Base-by-base conservation (phyloP, 257 asterid genomes). In the Handroanthus guayacan region DNA sequence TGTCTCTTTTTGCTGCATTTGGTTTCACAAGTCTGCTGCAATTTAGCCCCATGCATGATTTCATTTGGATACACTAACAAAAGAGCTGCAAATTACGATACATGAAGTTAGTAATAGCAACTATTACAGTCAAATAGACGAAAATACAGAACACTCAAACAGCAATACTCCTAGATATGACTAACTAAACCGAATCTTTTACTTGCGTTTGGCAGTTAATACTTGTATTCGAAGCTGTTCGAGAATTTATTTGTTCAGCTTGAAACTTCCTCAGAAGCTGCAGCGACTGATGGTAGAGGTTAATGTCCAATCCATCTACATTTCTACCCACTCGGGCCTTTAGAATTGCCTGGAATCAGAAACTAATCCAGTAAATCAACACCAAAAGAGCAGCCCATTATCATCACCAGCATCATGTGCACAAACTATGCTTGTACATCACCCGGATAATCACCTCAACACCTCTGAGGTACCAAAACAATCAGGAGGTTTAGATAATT, bases 301-400 rank as follows among this genome's bases (percentile, higher is more conserved):
- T 86, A 58, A 87, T 86, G 85, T 95, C 99, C 88, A 93, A 82
- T 68, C 99, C 99, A 84, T 91, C 98, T 9, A 93, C 93, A 79
- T 85, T 93, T 86, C 98, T 84, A 55, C 99, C 99, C 8, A 95
- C 95, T 57, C 99, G 90, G 56, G 97, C 99, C 82, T 81, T 87
- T 80, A 93, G 65, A 78, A 86, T 88, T 36, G 86, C 97, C 99
- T 93, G 93, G 51, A 69, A 80, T 61, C 34, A 71, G 56, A 62
- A 75, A 62, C 44, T 47, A 2, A 67, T 38, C 31, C 36, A 37
- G 6, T 36, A 37, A 79, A 52, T 25, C 72, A 57, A 44, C 10
- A 45, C 18, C 8, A 18, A 14, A 41, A 2, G 51, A 48, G 38
- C 20, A 51, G 13, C 20, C 5, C 6, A 41, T 18, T 6, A 50